Percentiles rank a stretch among this genome's conserved stretches.
Evolutionary conservation across 2,329 filamentous ascomycete genomes (phyloP).

Genomic region (Byssoonygena ceratinophila): DNA sequence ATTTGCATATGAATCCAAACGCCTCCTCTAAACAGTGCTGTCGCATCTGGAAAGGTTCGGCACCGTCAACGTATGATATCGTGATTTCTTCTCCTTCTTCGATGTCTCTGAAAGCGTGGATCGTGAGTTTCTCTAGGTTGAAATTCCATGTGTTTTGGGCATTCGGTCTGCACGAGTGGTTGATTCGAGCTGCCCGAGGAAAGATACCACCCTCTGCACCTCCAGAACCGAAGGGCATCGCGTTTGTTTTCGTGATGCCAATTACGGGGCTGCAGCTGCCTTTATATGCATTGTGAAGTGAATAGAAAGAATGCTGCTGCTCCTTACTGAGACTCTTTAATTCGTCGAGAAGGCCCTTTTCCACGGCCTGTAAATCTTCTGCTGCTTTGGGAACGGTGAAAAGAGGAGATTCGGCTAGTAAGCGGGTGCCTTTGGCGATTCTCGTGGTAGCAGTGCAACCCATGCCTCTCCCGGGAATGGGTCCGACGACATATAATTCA

Average conservation of each 20-base stretch:
- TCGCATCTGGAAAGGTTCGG: constrained; percentile 1
- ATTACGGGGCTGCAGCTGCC: constrained; percentile 8
- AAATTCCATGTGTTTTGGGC: constrained; percentile 15
- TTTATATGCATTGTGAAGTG: constrained; percentile 13
- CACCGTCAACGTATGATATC: constrained; percentile 15
- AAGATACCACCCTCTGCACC: constrained; percentile 14
- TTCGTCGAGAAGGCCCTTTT: constrained; percentile 3
- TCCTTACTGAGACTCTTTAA: constrained; percentile 9
- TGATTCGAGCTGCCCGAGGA: constrained; percentile 13
- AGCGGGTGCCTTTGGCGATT: constrained; percentile 14
- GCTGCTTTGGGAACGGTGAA: constrained; percentile 9
- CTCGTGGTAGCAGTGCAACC: constrained; percentile 11
- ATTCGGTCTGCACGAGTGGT: constrained; percentile 18
- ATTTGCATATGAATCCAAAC: constrained; percentile 15
- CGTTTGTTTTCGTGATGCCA: constrained; percentile 14
- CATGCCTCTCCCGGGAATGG: constrained; percentile 7
- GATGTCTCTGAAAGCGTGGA: constrained; percentile 16
- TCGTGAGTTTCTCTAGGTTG: constrained; percentile 11
- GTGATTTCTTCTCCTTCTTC: constrained; percentile 16
- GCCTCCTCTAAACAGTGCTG: constrained; percentile 10
- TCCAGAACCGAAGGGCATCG: constrained; percentile 11
- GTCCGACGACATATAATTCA: not conserved
- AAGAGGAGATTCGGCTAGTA: constrained; percentile 13
- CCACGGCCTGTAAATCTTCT: not conserved
- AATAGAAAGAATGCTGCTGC: constrained; percentile 11